Conservation (phyloP, 23 red algal genomes). For the Chondrus crispus region DNA sequence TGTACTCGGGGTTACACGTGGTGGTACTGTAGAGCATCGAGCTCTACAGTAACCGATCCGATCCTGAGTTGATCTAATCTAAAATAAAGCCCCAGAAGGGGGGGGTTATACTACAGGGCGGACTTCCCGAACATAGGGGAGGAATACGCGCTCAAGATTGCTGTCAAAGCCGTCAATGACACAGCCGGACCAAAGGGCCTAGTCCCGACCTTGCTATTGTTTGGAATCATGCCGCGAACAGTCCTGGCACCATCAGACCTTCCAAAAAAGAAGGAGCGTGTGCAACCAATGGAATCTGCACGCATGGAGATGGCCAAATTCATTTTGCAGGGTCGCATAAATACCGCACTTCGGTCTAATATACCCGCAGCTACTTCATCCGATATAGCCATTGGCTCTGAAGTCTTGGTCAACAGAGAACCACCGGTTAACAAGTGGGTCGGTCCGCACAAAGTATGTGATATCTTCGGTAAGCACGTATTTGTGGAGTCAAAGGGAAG, state of each 20-base stretch:
- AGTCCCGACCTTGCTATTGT: background rate
- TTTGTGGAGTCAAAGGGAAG: background rate
- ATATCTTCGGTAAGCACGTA: background rate
- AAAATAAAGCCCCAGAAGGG: too few relatives aligned
- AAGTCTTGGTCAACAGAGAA: conserved; percentile 10
- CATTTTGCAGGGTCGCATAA: background rate
- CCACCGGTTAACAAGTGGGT: background rate
- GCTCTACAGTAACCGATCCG: too few relatives aligned
- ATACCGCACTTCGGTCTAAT: background rate
- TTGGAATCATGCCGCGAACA: background rate
- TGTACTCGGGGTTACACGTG: too few relatives aligned
- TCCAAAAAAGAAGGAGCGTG: background rate
- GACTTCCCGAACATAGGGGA: background rate
- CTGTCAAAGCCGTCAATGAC: background rate
- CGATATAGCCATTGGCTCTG: background rate
- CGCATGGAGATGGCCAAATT: background rate
- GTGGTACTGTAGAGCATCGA: too few relatives aligned
- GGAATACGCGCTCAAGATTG: background rate
- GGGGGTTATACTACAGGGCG: too few relatives aligned
- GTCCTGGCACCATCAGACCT: background rate
- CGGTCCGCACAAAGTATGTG: background rate
- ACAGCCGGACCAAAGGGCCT: conserved; percentile 4
- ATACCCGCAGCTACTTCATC: background rate
- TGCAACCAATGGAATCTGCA: background rate
- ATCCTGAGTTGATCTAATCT: too few relatives aligned